Conservation (phyloP, 2,329 filamentous ascomycete species). For the Coniochaeta ligniaria region DNA sequence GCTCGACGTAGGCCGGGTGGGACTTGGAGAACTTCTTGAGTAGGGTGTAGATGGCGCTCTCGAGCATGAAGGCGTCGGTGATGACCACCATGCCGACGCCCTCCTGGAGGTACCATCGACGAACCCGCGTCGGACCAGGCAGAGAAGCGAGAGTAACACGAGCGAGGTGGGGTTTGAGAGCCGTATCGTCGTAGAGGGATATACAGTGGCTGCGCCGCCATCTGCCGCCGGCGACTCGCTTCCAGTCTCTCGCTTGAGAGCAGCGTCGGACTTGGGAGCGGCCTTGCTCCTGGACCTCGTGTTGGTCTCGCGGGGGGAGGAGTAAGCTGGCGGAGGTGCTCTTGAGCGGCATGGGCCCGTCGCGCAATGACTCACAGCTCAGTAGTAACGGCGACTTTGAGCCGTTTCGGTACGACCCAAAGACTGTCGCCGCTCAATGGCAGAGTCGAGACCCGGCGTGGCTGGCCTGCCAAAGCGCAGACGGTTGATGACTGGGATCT, state of each 20-base stretch:
- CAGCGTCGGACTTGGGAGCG: conserved; percentile 8
- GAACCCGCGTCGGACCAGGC: too few relatives aligned
- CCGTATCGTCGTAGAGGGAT: too few relatives aligned
- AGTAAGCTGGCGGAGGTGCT: conserved; percentile 19
- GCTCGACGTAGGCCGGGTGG: conserved; percentile 81
- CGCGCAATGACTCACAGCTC: conserved; percentile 16
- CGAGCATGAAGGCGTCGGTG: conserved; percentile 97
- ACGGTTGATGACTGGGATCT: too few relatives aligned
- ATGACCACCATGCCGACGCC: conserved; percentile 93
- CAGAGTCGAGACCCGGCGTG: too few relatives aligned
- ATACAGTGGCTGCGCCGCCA: too few relatives aligned
- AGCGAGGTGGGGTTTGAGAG: too few relatives aligned
- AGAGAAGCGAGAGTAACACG: too few relatives aligned
- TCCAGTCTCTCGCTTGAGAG: conserved; percentile 9
- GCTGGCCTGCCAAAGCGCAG: too few relatives aligned
- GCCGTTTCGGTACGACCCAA: neutral
- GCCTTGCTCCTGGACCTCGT: conserved; percentile 10
- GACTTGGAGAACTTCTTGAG: conserved; percentile 90
- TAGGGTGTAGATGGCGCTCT: conserved; percentile 80
- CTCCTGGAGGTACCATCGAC: conserved; percentile 91
- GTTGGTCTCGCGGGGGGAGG: conserved; percentile 21
- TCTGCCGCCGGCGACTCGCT: neutral
- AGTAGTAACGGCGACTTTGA: conserved; percentile 3
- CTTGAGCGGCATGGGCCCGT: conserved; percentile 8
- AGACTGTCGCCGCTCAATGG: conserved; percentile 1